Evolutionary conservation across 768 basidiomycete genomes (phyloP), one percentile per base, ranked within the genome.

Genomic region (Psilocybe cubensis): DNA sequence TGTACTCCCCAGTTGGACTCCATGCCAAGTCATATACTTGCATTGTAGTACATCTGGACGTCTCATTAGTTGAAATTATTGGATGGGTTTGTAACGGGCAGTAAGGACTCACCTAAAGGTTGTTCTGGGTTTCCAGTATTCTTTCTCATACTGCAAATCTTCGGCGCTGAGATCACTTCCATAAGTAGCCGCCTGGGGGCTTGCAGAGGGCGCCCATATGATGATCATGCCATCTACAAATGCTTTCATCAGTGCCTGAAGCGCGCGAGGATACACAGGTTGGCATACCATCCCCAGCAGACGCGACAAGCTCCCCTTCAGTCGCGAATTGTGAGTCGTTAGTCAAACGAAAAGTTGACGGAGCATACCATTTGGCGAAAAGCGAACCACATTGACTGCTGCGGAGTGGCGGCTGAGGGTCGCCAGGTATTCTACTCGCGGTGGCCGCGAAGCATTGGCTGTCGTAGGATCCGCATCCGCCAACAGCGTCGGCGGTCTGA

Each of bases 1-100:
- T 84, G 62, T 92, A 96, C 61, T 96, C 92, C 28, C 96, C 94
- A 17, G 90, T 89, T 0, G 97, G 97, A 63, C 92, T 94, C 97
- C 97, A 99, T 0, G 95, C 94, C 23, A 99, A 79, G 68, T 99
- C 97, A 71, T 99, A 99, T 5, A 98, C 94, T 71, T 98, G 94
- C 85, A 96, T 93, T 3, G 89, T 88, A 1, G 94, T 92, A 63
- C 92, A 94, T 56, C 95, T 96, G n/a, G 14, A 29, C 17, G n/a
- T 11, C 11, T 33, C 27, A n/a, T 51, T 40, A 51, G 38, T 20
- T 38, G 14, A 11, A 5, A 29, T 17, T 35, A 25, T 14, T 41
- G 14, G 23, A 29, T 35, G n/a, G 9, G 41, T 27, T 23, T 10
- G 12, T 1, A 20, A 11, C 5, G 11, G n/a, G 45, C 4, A 50